A percentile compares a stretch with the other conserved stretches of the same genome.
These are phyloP conservation scores for Wickerhamiella lipophila DNA, from an alignment of 805 yeast species.

Conservation along the genomic window DNA sequence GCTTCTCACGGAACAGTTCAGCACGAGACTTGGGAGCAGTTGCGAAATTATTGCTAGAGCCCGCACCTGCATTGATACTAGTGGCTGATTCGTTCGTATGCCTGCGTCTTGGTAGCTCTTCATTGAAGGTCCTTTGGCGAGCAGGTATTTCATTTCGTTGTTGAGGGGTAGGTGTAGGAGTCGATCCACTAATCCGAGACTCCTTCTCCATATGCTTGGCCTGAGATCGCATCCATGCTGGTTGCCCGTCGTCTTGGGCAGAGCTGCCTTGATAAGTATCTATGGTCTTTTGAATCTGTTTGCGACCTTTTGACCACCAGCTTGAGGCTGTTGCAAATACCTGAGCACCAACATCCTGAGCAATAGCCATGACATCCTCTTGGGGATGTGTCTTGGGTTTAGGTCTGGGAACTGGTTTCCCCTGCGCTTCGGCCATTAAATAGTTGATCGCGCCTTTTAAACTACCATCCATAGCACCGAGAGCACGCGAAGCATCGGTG, in stretches of 20 bases:
- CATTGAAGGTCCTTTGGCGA: neutral
- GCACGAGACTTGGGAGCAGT: conserved; percentile 11
- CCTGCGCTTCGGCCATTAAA: conserved; percentile 50
- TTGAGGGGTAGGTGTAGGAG: neutral
- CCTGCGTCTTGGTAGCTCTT: conserved; percentile 3
- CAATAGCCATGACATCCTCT: conserved; percentile 32
- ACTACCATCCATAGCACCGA: conserved; percentile 42
- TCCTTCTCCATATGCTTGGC: conserved; percentile 21
- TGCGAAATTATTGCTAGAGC: neutral
- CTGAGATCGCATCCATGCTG: conserved; percentile 67
- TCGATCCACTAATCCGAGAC: neutral
- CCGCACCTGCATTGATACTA: neutral
- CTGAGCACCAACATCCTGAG: conserved; percentile 44
- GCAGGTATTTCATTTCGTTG: neutral
- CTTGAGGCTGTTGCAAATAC: conserved; percentile 48
- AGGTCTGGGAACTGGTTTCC: conserved; percentile 26
- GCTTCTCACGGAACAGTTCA: conserved; percentile 13
- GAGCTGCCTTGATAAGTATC: conserved; percentile 34
- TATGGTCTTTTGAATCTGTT: conserved; percentile 49
- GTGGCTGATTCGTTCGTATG: neutral
- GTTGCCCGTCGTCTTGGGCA: conserved; percentile 32
- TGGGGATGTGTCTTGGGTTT: conserved; percentile 16
- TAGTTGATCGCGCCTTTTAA: conserved; percentile 53
- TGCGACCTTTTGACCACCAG: conserved; percentile 44
- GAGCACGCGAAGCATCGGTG: conserved; percentile 47